These are phyloP conservation scores for Eleusine indica DNA, from an alignment of 176 grass and related monocot species.

Conservation along the genomic window DNA sequence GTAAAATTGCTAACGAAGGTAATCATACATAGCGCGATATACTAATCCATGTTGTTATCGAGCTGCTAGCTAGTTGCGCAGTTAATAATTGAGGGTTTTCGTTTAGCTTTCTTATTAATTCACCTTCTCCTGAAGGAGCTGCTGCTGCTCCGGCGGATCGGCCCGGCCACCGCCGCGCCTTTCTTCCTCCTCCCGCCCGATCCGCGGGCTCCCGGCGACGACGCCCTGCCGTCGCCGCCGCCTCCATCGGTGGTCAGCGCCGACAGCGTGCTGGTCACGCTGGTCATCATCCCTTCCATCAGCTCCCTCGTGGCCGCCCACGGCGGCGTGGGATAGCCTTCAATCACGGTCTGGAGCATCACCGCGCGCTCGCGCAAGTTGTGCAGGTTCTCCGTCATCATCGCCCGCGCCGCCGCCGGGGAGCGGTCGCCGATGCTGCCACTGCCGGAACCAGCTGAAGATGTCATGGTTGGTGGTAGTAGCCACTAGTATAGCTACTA, in stretches of 20 bases:
- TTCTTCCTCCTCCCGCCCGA: constrained; percentile 17
- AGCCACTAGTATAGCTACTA: background rate
- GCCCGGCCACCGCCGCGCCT: background rate
- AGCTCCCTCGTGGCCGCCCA: constrained; percentile 4
- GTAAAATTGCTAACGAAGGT: constrained; percentile 20
- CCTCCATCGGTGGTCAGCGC: constrained; percentile 6
- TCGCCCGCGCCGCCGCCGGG: background rate
- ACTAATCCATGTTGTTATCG: background rate
- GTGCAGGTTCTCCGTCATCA: constrained; percentile 19
- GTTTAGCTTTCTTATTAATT: background rate
- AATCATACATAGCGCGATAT: background rate
- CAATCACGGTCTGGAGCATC: constrained; percentile 45
- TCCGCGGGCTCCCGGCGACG: background rate
- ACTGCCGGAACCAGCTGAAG: background rate
- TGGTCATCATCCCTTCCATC: constrained; percentile 45
- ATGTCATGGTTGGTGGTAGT: constrained; percentile 12
- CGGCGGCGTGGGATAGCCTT: constrained; percentile 1
- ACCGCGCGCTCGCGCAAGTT: constrained; percentile 13
- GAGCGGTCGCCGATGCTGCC: background rate
- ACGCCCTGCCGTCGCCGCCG: background rate
- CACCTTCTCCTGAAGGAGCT: constrained; percentile 54
- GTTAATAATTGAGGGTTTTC: constrained; percentile 8
- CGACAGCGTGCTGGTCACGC: constrained; percentile 39
- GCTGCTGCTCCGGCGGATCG: constrained; percentile 37
- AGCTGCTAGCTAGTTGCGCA: constrained; percentile 19